Base-by-base conservation (phyloP, 2,329 filamentous ascomycete species). In the Neonectria coccinea region DNA sequence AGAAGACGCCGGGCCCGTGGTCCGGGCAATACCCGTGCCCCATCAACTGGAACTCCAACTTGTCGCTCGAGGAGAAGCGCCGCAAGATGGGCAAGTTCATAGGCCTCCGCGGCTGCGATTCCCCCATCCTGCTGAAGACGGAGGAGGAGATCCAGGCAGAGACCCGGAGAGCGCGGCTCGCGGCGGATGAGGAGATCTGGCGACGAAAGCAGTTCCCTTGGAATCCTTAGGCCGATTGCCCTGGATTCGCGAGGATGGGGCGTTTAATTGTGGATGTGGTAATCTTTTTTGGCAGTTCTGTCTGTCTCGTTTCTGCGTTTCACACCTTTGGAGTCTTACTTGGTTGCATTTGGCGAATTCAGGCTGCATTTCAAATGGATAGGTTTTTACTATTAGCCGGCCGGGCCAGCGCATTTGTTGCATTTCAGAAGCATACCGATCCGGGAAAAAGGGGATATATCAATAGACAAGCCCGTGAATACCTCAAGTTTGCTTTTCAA, bases 11-110 rank as follows among this genome's bases (percentile, higher is more conserved):
- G 1, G 81, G 81, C 63, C 74, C 76, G n/a, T 88, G 83, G 80
- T 85, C 85, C 2, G 69, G 76, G 54, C 82, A 86, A 65, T 94
- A 94, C 76, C 91, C 91, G 0, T 88, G 87, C 69, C 88, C 86
- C n/a, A 86, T 94, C 74, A 78, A 81, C 57, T 93, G 91, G 91
- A 76, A 78, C 2, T 77, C 78, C 5, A 79, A 83, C 64, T 76
- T 88, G 64, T 78, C 81, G 2, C 76, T 89, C 27, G 86, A 89
- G 76, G 85, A 94, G 75, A 94, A 94, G 83, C 84, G 91, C 66
- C 82, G 91, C 66, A 89, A 89, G 79, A 87, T 93, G 74, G 91
- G 91, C 50, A 83, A 86, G 70, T 94, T 94, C 70, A 92, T 93
- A 74, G 91, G 91, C 12, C 80, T 94, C 61, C 80, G 87, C 55